phyloP scores from a whole-genome alignment of 495 filamentous ascomycete species.

The Chaetomium tenue region DNA sequence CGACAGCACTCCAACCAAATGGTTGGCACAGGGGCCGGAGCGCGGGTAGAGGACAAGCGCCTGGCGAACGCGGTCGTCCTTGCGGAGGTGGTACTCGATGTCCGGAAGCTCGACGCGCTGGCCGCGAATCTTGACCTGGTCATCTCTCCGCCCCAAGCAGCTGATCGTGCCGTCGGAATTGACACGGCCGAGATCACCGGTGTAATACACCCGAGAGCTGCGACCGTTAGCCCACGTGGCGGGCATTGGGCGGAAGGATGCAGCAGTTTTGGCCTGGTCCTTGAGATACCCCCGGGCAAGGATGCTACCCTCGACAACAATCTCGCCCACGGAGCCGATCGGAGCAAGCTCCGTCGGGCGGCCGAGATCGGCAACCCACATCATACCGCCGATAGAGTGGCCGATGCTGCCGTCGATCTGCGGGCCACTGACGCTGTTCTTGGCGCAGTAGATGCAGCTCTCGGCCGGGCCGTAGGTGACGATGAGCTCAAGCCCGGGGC shows the following conservation, averaged over 20 bases:
- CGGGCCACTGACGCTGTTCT: constrained; percentile 7
- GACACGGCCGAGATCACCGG: constrained; percentile 56
- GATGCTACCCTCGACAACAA: constrained; percentile 45
- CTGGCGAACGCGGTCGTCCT: constrained; percentile 22
- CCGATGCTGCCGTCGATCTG: constrained; percentile 23
- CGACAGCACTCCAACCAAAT: constrained; percentile 26
- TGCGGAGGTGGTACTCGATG: constrained; percentile 48
- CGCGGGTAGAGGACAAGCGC: constrained; percentile 24
- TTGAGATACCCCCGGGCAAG: constrained; percentile 31
- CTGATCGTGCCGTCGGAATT: constrained; percentile 47
- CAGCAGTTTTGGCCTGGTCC: constrained; percentile 23
- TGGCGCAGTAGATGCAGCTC: constrained; percentile 29
- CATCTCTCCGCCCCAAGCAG: constrained; percentile 44
- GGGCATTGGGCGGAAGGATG: constrained; percentile 32
- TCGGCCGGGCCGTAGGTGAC: constrained; percentile 55
- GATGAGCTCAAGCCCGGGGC: constrained; percentile 45
- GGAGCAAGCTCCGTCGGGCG: constrained; percentile 36
- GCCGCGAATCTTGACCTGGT: constrained; percentile 43
- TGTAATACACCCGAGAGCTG: constrained; percentile 50
- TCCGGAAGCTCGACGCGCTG: constrained; percentile 46
- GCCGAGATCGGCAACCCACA: constrained; percentile 34
- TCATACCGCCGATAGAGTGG: constrained; percentile 18
- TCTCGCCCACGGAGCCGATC: constrained; percentile 48
- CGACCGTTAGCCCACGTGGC: not conserved
- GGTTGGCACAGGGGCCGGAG: constrained; percentile 22